phyloP scores from a whole-genome alignment of 208 protist species.

The Angomonas ambiguus region DNA sequence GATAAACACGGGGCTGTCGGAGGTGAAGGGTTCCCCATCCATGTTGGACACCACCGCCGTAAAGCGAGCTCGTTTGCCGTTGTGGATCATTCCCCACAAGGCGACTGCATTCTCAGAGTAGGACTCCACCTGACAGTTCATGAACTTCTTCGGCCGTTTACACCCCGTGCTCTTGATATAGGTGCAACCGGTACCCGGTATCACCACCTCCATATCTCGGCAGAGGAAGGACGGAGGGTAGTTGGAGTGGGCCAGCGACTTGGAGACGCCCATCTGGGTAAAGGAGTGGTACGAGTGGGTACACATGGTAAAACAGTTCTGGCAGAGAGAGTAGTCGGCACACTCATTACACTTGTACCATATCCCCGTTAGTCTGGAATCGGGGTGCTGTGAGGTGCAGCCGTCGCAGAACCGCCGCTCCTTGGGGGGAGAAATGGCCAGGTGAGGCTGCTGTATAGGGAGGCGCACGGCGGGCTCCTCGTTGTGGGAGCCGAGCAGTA shows the following conservation, averaged over 20 bases:
- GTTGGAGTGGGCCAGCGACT: constrained; percentile 48
- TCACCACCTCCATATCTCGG: constrained; percentile 66
- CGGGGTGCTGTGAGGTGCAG: constrained; percentile 52
- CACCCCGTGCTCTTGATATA: constrained; percentile 84
- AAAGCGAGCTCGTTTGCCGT: constrained; percentile 30
- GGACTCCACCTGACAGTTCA: constrained; percentile 74
- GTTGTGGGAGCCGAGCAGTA: constrained; percentile 67
- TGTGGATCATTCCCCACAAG: constrained; percentile 77
- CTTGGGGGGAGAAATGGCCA: constrained; percentile 40
- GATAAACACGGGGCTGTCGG: constrained; percentile 64
- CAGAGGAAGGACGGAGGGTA: constrained; percentile 33
- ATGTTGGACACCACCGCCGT: constrained; percentile 65
- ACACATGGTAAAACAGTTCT: constrained; percentile 67
- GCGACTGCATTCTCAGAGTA: constrained; percentile 62
- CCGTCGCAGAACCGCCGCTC: constrained; percentile 67
- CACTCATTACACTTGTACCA: constrained; percentile 92
- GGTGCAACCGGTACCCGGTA: constrained; percentile 50
- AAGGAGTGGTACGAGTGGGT: constrained; percentile 85
- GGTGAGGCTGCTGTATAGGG: constrained; percentile 68
- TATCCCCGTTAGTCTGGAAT: constrained; percentile 33
- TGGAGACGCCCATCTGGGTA: constrained; percentile 64
- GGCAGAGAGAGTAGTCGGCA: constrained; percentile 83
- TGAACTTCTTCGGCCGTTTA: constrained; percentile 50
- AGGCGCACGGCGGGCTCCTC: constrained; percentile 44
- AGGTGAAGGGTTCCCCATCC: constrained; percentile 49